phyloP scores from a whole-genome alignment of 2,329 filamentous ascomycete species.

The Colletotrichum tanaceti region DNA sequence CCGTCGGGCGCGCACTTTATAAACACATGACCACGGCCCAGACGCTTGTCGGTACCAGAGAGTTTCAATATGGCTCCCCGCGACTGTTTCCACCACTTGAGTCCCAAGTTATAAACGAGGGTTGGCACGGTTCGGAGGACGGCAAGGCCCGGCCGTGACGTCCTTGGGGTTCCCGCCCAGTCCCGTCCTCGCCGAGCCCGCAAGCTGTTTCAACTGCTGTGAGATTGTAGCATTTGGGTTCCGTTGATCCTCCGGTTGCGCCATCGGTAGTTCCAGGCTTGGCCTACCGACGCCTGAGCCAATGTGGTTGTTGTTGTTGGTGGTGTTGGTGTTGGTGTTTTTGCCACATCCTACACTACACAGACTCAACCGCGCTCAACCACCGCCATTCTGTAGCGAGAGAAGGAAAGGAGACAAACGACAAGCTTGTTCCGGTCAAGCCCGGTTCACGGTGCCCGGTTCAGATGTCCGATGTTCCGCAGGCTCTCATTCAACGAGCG shows the following conservation, averaged over 20 bases:
- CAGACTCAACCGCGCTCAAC: not conserved
- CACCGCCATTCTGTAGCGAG: no score
- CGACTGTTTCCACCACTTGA: constrained; percentile 29
- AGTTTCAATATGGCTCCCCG: not conserved
- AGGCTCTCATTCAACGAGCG: no score
- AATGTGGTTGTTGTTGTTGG: not conserved
- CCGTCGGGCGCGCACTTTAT: constrained; percentile 9
- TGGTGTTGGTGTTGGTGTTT: not conserved
- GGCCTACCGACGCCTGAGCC: constrained; percentile 2
- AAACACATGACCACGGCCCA: constrained; percentile 28
- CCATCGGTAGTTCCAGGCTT: constrained; percentile 21
- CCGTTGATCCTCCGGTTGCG: constrained; percentile 2
- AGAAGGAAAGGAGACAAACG: no score
- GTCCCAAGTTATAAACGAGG: not conserved
- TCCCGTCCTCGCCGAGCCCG: not conserved
- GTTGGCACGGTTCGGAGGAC: not conserved
- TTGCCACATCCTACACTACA: not conserved
- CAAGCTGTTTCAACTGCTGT: not conserved
- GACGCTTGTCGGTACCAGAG: constrained; percentile 15
- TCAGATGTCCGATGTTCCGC: no score
- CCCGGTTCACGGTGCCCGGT: no score
- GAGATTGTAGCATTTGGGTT: no score
- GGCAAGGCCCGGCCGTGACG: constrained; percentile 1
- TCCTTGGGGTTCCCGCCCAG: not conserved
- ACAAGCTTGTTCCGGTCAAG: no score